Percentiles rank a stretch among this genome's conserved stretches.
Conservation (phyloP, 768 basidiomycete species). For the Hirschioporus abietinus region DNA sequence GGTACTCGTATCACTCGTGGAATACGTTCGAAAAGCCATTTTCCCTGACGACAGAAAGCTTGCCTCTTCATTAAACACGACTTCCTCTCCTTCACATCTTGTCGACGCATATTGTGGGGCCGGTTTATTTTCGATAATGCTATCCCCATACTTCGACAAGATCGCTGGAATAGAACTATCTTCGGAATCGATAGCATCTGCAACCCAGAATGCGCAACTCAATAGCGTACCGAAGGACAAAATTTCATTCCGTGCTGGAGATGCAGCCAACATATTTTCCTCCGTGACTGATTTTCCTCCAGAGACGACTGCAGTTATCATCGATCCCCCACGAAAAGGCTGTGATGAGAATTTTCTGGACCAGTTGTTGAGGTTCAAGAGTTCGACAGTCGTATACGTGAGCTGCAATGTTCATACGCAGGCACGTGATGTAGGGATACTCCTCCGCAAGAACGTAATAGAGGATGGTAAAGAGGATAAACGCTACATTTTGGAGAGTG, state of each 20-base stretch:
- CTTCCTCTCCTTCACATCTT: constrained; percentile 62
- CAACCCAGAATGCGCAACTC: constrained; percentile 58
- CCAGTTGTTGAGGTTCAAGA: constrained; percentile 69
- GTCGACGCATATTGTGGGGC: constrained; percentile 94
- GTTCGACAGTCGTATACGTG: constrained; percentile 77
- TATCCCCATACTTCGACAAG: constrained; percentile 67
- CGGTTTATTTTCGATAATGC: constrained; percentile 81
- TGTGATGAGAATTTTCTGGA: constrained; percentile 75
- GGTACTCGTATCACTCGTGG: constrained; percentile 77
- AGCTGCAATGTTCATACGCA: constrained; percentile 95
- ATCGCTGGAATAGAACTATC: constrained; percentile 90
- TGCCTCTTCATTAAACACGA: constrained; percentile 2
- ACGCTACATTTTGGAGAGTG: constrained; percentile 73
- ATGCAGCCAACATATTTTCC: constrained; percentile 82
- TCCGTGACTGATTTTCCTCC: constrained; percentile 62
- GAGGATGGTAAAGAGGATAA: constrained; percentile 30
- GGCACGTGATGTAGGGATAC: constrained; percentile 79
- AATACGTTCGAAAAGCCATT: constrained; percentile 76
- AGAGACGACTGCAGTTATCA: constrained; percentile 59
- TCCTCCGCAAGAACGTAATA: constrained; percentile 35
- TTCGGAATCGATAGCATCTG: constrained; percentile 60
- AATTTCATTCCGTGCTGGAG: constrained; percentile 65
- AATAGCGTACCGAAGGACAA: constrained; percentile 54
- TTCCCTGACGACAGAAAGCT: constrained; percentile 24
- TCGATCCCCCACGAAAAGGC: constrained; percentile 94